These are phyloP conservation scores for Carex sylvatica DNA, from an alignment of 202 grass and related monocot species.

Conservation along the genomic window DNA sequence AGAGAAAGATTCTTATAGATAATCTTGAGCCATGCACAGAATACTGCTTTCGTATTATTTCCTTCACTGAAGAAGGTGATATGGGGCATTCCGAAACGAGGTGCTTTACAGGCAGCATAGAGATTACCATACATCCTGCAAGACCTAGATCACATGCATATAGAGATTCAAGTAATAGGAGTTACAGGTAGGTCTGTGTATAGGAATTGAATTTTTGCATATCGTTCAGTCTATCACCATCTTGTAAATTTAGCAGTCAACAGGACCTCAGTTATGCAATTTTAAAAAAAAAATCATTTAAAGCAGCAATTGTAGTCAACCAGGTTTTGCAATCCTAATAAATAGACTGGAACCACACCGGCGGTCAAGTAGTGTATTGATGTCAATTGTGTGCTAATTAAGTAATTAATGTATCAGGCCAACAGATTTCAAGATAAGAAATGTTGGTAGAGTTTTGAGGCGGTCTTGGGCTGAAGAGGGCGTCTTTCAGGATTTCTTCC, in stretches of 20 bases:
- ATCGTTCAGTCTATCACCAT: not conserved
- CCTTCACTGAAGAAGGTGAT: slow-evolving; percentile 73
- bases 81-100: slow-evolving; percentile 95
- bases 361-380: not conserved
- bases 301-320: not conserved
- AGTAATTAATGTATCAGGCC: slow-evolving; percentile 34
- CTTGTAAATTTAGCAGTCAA: not conserved
- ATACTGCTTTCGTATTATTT: slow-evolving; percentile 89
- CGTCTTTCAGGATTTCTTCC: slow-evolving; percentile 48
- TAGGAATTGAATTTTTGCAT: slow-evolving; percentile 2
- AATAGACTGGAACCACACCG: not conserved
- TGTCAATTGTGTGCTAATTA: slow-evolving; percentile 7
- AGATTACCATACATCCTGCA: slow-evolving; percentile 43
- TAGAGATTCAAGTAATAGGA: slow-evolving; percentile 39
- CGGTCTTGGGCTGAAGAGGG: slow-evolving; percentile 65
- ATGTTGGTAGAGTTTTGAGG: slow-evolving; percentile 64
- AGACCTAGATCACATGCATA: slow-evolving; percentile 38
- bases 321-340: not conserved
- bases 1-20: slow-evolving; percentile 70
- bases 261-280: not conserved
- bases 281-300: not conserved
- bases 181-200: slow-evolving; percentile 30
- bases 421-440: slow-evolving; percentile 76
- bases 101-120: slow-evolving; percentile 76
- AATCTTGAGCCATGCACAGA: slow-evolving; percentile 87